These are phyloP conservation scores for Serpula lacrymans DNA, from an alignment of 768 basidiomycete species.

Conservation along the genomic window DNA sequence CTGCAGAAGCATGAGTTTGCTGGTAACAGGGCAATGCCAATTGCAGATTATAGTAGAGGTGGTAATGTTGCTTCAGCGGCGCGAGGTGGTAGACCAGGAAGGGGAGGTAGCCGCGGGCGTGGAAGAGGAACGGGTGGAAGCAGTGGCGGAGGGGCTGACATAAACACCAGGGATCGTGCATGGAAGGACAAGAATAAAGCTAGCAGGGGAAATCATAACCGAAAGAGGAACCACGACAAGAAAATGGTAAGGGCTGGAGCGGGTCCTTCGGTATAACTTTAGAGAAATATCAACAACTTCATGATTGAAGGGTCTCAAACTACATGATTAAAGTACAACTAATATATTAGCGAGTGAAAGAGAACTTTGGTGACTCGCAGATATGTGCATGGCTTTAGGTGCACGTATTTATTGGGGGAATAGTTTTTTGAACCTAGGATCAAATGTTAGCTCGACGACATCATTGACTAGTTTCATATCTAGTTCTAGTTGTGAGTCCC, in stretches of 20 bases:
- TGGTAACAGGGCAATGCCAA: conserved; percentile 45
- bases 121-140: conserved; percentile 34
- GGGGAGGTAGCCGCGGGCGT: conserved; percentile 37
- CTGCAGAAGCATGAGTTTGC: conserved; percentile 73
- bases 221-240: conserved; percentile 85
- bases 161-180: conserved; percentile 53
- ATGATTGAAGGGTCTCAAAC: not conserved
- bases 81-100: conserved; percentile 37
- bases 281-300: not conserved
- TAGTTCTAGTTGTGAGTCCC: conserved; percentile 18
- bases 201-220: conserved; percentile 64
- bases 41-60: conserved; percentile 1
- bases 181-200: conserved; percentile 79
- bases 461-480: conserved; percentile 63
- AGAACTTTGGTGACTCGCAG: not conserved
- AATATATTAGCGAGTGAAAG: conserved; percentile 3
- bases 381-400: not conserved
- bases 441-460: conserved; percentile 57
- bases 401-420: conserved; percentile 27
- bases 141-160: conserved; percentile 34
- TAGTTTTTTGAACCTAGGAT: conserved; percentile 51
- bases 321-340: not conserved
- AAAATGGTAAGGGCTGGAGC: conserved; percentile 73
- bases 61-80: conserved; percentile 12
- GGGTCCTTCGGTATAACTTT: conserved; percentile 25